Conservation (phyloP, 139 green algal genomes). For the Yamagishiella unicocca region DNA sequence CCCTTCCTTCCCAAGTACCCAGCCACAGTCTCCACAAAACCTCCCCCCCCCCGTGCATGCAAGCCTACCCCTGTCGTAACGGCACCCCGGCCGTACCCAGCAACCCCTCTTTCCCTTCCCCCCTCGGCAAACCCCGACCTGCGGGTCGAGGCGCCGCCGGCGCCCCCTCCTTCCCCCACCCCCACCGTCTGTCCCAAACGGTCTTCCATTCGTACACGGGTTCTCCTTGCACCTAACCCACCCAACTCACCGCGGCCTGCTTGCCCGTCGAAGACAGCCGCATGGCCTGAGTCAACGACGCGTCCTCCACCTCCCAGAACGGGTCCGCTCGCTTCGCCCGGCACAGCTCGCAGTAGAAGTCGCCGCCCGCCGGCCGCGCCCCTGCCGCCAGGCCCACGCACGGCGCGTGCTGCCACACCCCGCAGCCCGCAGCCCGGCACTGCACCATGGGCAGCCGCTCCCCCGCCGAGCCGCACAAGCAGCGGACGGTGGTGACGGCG, state of each 20-base stretch:
- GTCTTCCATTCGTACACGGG: background rate
- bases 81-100: background rate
- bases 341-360: slow-evolving; percentile 73
- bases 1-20: too few species aligned
- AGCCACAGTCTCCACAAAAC: too few species aligned
- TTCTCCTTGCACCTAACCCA: background rate
- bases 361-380: background rate
- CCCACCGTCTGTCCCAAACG: background rate
- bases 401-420: slow-evolving; percentile 80
- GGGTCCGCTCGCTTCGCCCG: slow-evolving; percentile 74
- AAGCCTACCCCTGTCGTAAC: too few species aligned
- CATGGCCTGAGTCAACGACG: slow-evolving; percentile 54
- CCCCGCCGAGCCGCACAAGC: slow-evolving; percentile 58
- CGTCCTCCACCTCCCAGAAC: slow-evolving; percentile 74
- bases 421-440: slow-evolving; percentile 75
- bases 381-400: slow-evolving; percentile 57
- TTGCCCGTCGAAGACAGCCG: slow-evolving; percentile 53
- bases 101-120: background rate
- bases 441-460: slow-evolving; percentile 70
- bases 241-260: slow-evolving; percentile 12
- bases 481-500: slow-evolving; percentile 60
- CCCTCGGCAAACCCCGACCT: background rate
- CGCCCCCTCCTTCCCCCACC: background rate
- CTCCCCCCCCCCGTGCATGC: too few species aligned
- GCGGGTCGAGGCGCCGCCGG: background rate